Percentiles rank a stretch among this genome's conserved stretches.
Conservation (phyloP, 768 basidiomycete genomes). For the Piloderma croceum region DNA sequence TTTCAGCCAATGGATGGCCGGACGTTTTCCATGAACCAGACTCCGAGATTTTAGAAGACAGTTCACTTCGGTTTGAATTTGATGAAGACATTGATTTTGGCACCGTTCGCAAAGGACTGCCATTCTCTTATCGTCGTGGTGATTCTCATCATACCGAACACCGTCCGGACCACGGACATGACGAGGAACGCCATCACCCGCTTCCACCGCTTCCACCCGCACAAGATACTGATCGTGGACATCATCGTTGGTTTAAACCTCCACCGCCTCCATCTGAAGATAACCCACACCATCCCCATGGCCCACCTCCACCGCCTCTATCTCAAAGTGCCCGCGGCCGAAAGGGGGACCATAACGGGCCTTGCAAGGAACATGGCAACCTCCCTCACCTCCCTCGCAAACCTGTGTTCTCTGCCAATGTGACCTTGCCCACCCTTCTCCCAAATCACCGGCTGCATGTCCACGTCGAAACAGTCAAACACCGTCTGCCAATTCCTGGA, state of each 20-base stretch:
- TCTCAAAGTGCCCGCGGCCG: not conserved
- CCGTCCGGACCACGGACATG: too few species aligned
- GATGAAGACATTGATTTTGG: too few species aligned
- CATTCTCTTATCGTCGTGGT: too few species aligned
- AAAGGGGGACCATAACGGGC: not conserved
- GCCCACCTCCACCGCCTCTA: slow-evolving; percentile 6
- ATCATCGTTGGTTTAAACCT: not conserved
- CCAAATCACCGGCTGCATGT: slow-evolving; percentile 40
- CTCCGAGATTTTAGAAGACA: too few species aligned
- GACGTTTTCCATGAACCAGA: too few species aligned
- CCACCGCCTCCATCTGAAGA: slow-evolving; percentile 1
- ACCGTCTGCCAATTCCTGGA: slow-evolving; percentile 34
- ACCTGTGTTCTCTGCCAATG: slow-evolving; percentile 29
- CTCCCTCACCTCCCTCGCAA: slow-evolving; percentile 16
- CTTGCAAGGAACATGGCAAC: not conserved
- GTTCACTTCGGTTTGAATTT: too few species aligned
- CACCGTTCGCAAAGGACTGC: too few species aligned
- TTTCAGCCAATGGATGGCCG: too few species aligned
- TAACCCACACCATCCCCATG: slow-evolving; percentile 1
- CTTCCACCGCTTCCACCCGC: not conserved
- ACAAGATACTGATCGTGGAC: not conserved
- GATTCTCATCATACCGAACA: too few species aligned
- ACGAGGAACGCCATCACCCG: not conserved
- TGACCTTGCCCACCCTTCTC: slow-evolving; percentile 38
- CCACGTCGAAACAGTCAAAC: slow-evolving; percentile 41